Percentiles rank a stretch among this genome's conserved stretches.
These are phyloP conservation scores for Dissoconium aciculare DNA, from an alignment of 2,329 filamentous ascomycete genomes.

Conservation along the genomic window DNA sequence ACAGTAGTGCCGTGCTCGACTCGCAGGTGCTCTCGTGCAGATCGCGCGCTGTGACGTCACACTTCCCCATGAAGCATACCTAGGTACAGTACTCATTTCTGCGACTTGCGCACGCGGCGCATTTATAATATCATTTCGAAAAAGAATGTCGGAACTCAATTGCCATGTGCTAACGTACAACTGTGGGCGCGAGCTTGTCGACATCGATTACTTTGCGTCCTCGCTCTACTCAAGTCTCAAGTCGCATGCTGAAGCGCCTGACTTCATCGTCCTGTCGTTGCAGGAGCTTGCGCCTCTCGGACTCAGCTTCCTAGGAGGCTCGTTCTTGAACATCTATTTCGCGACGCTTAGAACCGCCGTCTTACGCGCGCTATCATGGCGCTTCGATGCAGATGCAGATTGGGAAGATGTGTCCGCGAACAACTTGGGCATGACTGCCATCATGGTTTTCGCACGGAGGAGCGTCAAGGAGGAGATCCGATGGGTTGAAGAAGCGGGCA, in stretches of 20 bases:
- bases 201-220: constrained; percentile 53
- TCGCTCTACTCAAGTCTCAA: constrained; percentile 36
- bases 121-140: too few species aligned
- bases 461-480: constrained; percentile 42
- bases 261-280: constrained; percentile 52
- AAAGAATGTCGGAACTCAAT: constrained; percentile 38
- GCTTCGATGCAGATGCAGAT: constrained; percentile 45
- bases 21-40: too few species aligned
- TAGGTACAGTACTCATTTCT: too few species aligned
- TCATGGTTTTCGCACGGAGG: constrained; percentile 68
- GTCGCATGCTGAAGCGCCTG: constrained; percentile 40
- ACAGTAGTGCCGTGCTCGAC: too few species aligned
- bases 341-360: constrained; percentile 56
- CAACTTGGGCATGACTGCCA: constrained; percentile 77
- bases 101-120: too few species aligned
- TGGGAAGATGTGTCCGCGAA: constrained; percentile 58
- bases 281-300: constrained; percentile 82
- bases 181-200: constrained; percentile 58
- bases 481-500: constrained; percentile 59
- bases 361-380: constrained; percentile 20
- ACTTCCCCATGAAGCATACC: too few species aligned
- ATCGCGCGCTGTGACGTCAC: too few species aligned
- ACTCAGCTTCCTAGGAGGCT: constrained; percentile 71
- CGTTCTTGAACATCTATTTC: constrained; percentile 63
- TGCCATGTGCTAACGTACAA: constrained; percentile 81